Base-by-base conservation (phyloP, 228 moss, liverwort and hornwort species). In the Sphagnum magellanicum region DNA sequence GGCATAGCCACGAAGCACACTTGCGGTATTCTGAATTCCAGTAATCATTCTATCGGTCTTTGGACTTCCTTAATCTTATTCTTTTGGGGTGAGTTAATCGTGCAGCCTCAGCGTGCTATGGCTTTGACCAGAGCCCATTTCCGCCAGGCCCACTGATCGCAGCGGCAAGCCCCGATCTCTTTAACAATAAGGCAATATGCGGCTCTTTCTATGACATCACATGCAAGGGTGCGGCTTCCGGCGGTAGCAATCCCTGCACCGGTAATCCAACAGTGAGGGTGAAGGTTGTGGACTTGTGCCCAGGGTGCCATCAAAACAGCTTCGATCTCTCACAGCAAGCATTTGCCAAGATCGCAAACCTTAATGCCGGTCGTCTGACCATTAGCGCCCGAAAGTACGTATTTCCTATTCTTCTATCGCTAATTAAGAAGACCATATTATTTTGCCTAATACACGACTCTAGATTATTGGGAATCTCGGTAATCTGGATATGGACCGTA, bases 291-390 rank as follows among this genome's bases (percentile, higher is more conserved):
- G 78, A 80, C 6, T 70, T 62, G 6, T 75, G 80, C 59, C 70
- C 72, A 4, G 49, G 32, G 49, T 77, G 80, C 16, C 76, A 76
- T 63, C 0, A 0, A 15, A 77, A 73, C 6, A 74, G 74, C 16
- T 84, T 84, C 49, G 83, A 80, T 59, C 77, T 84, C 0, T 84
- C 77, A 8, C 0, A 49, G 1, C 4, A 32, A 6, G 80, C 80
- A 4, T 80, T 77, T 16, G 3, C 60, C 7, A 16, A 74, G 16
- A 75, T 84, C 6, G 75, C 83, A 13, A 52, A 77, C 50, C 58
- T 60, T 3, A 12, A 72, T 62, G 83, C 74, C 5, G 83, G 83
- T 7, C 74, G 74, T 67, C 74, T 77, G 57, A 72, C 70, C 52
- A 57, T 71, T 55, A 8, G 9, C 9, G 8, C 8, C 55, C 1